phyloP scores from a whole-genome alignment of 2,329 filamentous ascomycete genomes.

The Alternaria gaisen region DNA sequence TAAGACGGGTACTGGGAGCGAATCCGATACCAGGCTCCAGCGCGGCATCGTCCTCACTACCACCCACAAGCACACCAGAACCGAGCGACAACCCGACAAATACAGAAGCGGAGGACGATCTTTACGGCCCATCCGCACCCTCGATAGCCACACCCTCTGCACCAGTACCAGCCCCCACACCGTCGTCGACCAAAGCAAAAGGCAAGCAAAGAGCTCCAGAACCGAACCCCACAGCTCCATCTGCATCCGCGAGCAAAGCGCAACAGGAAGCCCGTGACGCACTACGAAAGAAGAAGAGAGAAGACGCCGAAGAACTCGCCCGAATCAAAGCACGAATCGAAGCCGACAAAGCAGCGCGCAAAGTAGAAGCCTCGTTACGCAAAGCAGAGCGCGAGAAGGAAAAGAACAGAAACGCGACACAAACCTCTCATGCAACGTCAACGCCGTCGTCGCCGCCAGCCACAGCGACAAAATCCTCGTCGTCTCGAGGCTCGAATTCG shows the following conservation, averaged over 20 bases:
- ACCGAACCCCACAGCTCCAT: conserved; percentile 48
- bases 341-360: conserved; percentile 76
- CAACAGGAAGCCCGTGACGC: conserved; percentile 49
- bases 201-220: conserved; percentile 54
- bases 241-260: conserved; percentile 48
- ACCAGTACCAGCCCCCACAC: conserved; percentile 13
- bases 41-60: conserved; percentile 16
- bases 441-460: not conserved
- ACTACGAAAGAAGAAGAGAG: conserved; percentile 69
- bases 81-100: conserved; percentile 3
- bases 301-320: conserved; percentile 73
- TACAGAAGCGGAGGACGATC: conserved; percentile 15
- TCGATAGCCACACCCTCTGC: conserved; percentile 11
- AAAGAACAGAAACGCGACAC: conserved; percentile 13
- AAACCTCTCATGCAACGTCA: conserved; percentile 9
- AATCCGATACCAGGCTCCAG: conserved; percentile 36
- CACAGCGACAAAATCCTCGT: conserved; percentile 26
- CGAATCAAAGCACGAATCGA: conserved; percentile 79
- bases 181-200: conserved; percentile 37
- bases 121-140: conserved; percentile 12
- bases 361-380: conserved; percentile 49
- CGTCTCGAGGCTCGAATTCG: conserved; percentile 38
- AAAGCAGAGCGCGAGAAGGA: conserved; percentile 47
- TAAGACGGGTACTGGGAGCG: conserved; percentile 55
- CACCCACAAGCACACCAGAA: conserved; percentile 20